Evolutionary conservation across 2,329 filamentous ascomycete species (phyloP).

Genomic region (Alternaria infectoria): DNA sequence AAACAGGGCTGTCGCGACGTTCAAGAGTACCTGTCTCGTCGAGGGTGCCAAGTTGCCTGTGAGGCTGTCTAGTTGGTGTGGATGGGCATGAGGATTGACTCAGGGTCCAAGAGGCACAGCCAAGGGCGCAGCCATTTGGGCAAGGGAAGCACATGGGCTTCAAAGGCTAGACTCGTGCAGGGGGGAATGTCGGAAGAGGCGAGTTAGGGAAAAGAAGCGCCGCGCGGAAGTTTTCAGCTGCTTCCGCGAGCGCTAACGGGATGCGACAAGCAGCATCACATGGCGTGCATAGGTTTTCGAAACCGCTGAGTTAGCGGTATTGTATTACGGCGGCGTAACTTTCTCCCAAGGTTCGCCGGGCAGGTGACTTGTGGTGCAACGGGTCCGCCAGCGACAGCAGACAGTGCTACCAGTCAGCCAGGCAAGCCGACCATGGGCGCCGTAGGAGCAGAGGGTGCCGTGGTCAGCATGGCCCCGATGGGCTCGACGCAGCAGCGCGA

Average conservation of each 20-base stretch:
- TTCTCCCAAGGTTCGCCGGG: slow-evolving; percentile 8
- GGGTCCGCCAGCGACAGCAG: slow-evolving; percentile 9
- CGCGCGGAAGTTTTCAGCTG: slow-evolving; percentile 18
- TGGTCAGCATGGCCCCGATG: slow-evolving; percentile 3
- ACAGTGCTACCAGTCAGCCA: slow-evolving; percentile 5
- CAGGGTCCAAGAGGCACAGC: slow-evolving; percentile 22
- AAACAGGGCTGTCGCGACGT: slow-evolving; percentile 9
- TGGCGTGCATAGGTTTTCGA: slow-evolving; percentile 16
- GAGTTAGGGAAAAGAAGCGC: slow-evolving; percentile 24
- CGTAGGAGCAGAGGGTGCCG: background rate
- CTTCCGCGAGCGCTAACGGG: slow-evolving; percentile 15
- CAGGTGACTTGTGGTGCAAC: slow-evolving; percentile 31
- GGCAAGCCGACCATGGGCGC: background rate
- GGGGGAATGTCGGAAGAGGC: slow-evolving; percentile 22
- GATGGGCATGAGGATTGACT: slow-evolving; percentile 5
- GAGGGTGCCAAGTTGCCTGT: slow-evolving; percentile 7
- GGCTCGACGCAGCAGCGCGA: slow-evolving; percentile 3
- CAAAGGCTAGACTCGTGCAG: slow-evolving; percentile 22
- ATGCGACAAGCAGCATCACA: slow-evolving; percentile 19
- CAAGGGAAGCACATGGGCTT: slow-evolving; percentile 24
- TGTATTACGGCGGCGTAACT: slow-evolving; percentile 19
- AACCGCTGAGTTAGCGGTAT: slow-evolving; percentile 39
- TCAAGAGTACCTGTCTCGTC: background rate
- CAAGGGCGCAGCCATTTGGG: slow-evolving; percentile 22
- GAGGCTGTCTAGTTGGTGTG: slow-evolving; percentile 19